Percentiles rank a stretch among this genome's conserved stretches.
Conservation (phyloP, 2,329 filamentous ascomycete genomes). For the Aspergillus sp. region DNA sequence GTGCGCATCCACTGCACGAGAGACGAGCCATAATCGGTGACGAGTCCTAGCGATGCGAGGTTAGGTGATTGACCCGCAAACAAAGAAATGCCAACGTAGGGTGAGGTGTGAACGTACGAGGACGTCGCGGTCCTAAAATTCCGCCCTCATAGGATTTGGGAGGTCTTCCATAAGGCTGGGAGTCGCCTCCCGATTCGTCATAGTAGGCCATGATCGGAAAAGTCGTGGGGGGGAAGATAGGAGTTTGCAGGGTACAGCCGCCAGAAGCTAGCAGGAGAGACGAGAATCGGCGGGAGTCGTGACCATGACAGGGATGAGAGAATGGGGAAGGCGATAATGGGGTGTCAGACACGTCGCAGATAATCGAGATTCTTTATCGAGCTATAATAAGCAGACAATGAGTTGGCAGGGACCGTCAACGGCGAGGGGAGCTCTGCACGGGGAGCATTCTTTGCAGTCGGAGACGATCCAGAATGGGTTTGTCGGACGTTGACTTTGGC, state of each 20-base stretch:
- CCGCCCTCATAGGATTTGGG: slow-evolving; percentile 33
- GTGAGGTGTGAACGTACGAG: slow-evolving; percentile 29
- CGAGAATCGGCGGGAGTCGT: slow-evolving; percentile 10
- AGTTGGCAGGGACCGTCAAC: neutral
- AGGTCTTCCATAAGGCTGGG: slow-evolving; percentile 27
- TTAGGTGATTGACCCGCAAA: slow-evolving; percentile 13
- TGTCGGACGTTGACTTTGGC: slow-evolving; percentile 2
- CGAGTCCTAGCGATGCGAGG: slow-evolving; percentile 60
- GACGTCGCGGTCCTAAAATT: slow-evolving; percentile 38
- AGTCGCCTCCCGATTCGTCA: slow-evolving; percentile 37
- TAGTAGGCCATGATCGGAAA: slow-evolving; percentile 35
- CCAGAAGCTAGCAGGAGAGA: slow-evolving; percentile 12
- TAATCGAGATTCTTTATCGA: neutral
- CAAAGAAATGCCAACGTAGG: neutral
- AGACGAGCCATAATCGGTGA: slow-evolving; percentile 90
- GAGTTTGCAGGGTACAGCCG: slow-evolving; percentile 6
- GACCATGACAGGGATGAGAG: slow-evolving; percentile 16
- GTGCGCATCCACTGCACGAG: slow-evolving; percentile 89
- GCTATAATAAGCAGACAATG: neutral
- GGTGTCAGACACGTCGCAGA: slow-evolving; percentile 2
- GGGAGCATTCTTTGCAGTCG: neutral
- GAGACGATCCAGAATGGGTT: neutral
- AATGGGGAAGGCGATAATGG: slow-evolving; percentile 1
- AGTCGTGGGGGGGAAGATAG: neutral
- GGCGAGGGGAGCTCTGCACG: neutral